Base-by-base conservation (phyloP, 202 grass and related monocot genomes). In the Miscanthus sacchariflorus region DNA sequence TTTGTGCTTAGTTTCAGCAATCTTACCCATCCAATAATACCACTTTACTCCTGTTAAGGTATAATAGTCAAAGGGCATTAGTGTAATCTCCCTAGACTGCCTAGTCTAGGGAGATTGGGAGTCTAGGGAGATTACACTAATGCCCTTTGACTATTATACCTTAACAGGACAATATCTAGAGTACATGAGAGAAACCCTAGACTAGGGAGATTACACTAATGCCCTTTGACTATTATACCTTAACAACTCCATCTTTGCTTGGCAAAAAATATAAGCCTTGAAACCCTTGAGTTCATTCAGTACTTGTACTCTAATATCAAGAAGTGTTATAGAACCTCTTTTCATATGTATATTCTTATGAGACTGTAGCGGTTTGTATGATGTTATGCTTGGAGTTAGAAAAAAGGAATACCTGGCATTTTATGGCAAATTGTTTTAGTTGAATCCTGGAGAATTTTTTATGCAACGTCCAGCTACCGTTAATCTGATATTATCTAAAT, bases 331-430 rank as follows among this genome's bases (percentile, higher is more conserved):
- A 36, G 9, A 36, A 54, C 46, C 48, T 77, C 15, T 56, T 19
- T 76, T 77, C 33, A 12, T 77, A 6, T 54, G 0, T 76, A 9
- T 25, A 65, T 75, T 45, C 27, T 9, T 9, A 48, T 49, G 44
- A 33, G 14, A 52, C 28, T 56, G 45, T 86, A 86, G 74, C 0
- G 6, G 11, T 79, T 79, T 74, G 19, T 66, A 78, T 58, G 19
- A 58, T 78, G 45, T 56, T 58, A 50, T 50, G 36, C 25, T 77
- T 68, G 61, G 44, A 14, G 68, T 24, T 27, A 40, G 68, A 52
- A 78, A 52, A 77, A 68, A 14, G 25, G 44, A 33, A 2, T 8
- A 70, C 3, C 54, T 59, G 10, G 11, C 52, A 69, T 28, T 72
- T 56, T 80, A 21, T 48, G 50, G 19, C 13, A 80, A 28, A 24